phyloP scores from a whole-genome alignment of 1,284 basidiomycete genomes.

The Cerrena zonata region DNA sequence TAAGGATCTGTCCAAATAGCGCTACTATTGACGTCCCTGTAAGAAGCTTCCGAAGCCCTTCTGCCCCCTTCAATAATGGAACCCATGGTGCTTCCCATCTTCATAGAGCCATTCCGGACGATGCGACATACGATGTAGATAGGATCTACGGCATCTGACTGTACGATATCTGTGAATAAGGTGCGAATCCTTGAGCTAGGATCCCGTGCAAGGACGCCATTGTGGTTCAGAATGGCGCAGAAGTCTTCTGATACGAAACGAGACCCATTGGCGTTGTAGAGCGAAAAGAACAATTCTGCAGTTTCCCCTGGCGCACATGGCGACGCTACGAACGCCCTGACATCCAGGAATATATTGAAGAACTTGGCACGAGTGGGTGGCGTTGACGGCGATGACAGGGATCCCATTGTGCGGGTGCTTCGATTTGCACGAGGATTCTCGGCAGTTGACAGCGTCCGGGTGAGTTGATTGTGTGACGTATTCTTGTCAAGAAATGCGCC shows the following conservation, averaged over 20 bases:
- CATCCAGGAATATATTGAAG: slow-evolving; percentile 84
- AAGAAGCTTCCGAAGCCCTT: slow-evolving; percentile 48
- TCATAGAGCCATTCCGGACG: slow-evolving; percentile 82
- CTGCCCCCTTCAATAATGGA: slow-evolving; percentile 38
- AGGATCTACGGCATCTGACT: slow-evolving; percentile 78
- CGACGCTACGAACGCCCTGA: slow-evolving; percentile 87
- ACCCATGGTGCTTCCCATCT: slow-evolving; percentile 59
- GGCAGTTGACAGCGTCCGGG: slow-evolving; percentile 64
- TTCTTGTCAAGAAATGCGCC: slow-evolving; percentile 33
- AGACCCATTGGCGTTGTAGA: slow-evolving; percentile 80
- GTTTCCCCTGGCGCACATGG: slow-evolving; percentile 87
- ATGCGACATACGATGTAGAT: slow-evolving; percentile 87
- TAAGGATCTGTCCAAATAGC: slow-evolving; percentile 7
- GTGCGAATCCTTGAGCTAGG: slow-evolving; percentile 68
- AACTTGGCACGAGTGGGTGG: slow-evolving; percentile 57
- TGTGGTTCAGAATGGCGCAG: slow-evolving; percentile 85
- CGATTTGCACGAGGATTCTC: slow-evolving; percentile 36
- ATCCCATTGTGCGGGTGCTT: slow-evolving; percentile 45
- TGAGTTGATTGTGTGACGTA: slow-evolving; percentile 48
- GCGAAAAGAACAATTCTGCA: slow-evolving; percentile 88
- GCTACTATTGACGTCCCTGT: slow-evolving; percentile 19
- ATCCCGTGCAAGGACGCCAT: slow-evolving; percentile 79
- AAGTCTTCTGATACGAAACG: slow-evolving; percentile 94
- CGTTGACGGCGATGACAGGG: slow-evolving; percentile 31
- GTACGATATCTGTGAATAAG: slow-evolving; percentile 83